Evolutionary conservation across 164 flowering plant species (phyloP), one percentile per base, ranked within the genome.

Genomic region (Kingdonia uniflora): DNA sequence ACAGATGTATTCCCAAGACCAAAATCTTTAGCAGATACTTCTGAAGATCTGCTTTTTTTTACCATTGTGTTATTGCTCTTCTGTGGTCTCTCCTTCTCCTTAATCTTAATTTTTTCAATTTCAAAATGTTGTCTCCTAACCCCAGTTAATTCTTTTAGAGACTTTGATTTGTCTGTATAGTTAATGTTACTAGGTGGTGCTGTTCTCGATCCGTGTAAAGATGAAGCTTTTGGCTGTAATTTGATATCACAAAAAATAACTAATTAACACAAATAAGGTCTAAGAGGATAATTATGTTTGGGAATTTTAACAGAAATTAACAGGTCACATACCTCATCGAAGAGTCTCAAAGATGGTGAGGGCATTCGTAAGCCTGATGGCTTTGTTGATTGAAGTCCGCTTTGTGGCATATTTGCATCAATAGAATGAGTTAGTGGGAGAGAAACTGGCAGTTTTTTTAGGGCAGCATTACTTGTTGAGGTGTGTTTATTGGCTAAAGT

Each of bases 301-400:
- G n/a, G 14, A 57, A 44, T 29, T 20, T 24, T 10, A 40, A 8
- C 8, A 29, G 35, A 14, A 39, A 29, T 29, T 29, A n/a, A n/a
- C n/a, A n/a, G n/a, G n/a, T n/a, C n/a, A n/a, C n/a, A 44, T 77
- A 87, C 98, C 94, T 75, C 84, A 62, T 60, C 61, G 69, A 92
- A 92, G 57, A 70, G 85, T 46, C 85, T 71, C 25, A 92, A 55
- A 15, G 98, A 85, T 14, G 98, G 98, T 14, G 96, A 80, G 37
- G 98, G 98, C 96, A 79, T 75, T 58, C 95, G 74, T 63, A 92
- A 67, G 42, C 88, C 88, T 52, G 96, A 79, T 63, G 94, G 91
- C 68, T 80, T 85, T 53, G 55, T 51, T 20, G 52, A 45, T 54
- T 69, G 84, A 11, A 21, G 38, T 41, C 56, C 68, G 16, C 55